phyloP scores from a whole-genome alignment of 2,329 filamentous ascomycete genomes.

The Dothideomycetes sp. region DNA sequence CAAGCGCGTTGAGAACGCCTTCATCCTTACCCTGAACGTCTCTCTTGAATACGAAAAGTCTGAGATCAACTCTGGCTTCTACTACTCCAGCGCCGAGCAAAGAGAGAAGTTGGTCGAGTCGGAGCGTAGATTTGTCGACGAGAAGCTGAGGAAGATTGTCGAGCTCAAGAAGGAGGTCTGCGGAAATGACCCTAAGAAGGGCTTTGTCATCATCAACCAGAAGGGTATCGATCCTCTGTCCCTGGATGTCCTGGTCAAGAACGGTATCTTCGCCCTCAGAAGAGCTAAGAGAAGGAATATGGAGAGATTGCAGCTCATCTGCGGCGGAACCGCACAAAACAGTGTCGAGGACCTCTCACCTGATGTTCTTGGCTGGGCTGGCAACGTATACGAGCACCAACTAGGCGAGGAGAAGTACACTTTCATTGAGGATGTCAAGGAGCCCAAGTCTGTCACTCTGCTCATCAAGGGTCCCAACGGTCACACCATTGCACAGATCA shows the following conservation, averaged over 20 bases:
- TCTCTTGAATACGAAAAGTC: conserved; percentile 98
- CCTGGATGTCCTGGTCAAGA: conserved; percentile 92
- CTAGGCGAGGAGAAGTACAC: conserved; percentile 98
- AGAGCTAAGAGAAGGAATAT: conserved; percentile 97
- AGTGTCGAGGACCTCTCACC: conserved; percentile 86
- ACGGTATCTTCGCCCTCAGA: conserved; percentile 87
- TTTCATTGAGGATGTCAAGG: conserved; percentile 96
- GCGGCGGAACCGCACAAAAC: conserved; percentile 85
- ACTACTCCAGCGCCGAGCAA: conserved; percentile 95
- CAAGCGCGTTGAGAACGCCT: conserved; percentile 89
- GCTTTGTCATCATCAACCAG: conserved; percentile 97
- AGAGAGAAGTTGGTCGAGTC: conserved; percentile 96
- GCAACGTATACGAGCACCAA: conserved; percentile 92
- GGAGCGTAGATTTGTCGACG: conserved; percentile 88
- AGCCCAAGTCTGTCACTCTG: conserved; percentile 93
- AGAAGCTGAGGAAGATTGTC: conserved; percentile 94
- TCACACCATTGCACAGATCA: conserved; percentile 94
- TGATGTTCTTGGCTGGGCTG: conserved; percentile 88
- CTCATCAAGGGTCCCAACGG: conserved; percentile 96
- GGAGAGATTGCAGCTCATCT: conserved; percentile 92
- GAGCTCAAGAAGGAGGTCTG: conserved; percentile 97
- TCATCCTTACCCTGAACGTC: conserved; percentile 90
- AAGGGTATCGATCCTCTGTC: conserved; percentile 97
- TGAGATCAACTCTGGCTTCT: conserved; percentile 98
- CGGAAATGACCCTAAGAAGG: conserved; percentile 83